These are phyloP conservation scores for Anisodus acutangulus DNA, from an alignment of 257 asterid species.

Conservation along the genomic window DNA sequence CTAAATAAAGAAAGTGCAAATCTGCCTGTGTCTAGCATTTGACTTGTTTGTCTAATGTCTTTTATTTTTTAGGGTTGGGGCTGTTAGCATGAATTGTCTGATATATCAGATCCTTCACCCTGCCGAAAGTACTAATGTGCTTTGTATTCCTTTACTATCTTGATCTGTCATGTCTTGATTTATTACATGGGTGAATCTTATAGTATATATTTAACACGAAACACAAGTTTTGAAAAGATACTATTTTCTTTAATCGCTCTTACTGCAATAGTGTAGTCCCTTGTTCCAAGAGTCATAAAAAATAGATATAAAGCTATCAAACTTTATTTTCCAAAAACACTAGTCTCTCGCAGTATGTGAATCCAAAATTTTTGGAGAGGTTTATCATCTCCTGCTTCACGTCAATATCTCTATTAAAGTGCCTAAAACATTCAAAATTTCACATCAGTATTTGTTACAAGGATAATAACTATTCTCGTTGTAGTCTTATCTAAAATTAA, in stretches of 20 bases:
- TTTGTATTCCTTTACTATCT: conserved; percentile 5
- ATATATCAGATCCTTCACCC: conserved; percentile 17
- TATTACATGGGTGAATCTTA: background rate
- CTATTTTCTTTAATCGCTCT: background rate
- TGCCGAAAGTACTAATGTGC: conserved; percentile 15
- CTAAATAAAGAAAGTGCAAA: background rate
- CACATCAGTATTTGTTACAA: background rate
- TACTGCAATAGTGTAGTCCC: background rate
- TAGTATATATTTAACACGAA: background rate
- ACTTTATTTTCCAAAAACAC: background rate
- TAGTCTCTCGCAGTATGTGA: background rate
- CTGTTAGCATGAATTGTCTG: conserved; percentile 24
- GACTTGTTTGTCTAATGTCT: conserved; percentile 1
- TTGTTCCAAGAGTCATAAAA: background rate
- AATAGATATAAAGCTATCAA: background rate
- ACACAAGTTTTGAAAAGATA: background rate
- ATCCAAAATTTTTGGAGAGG: background rate
- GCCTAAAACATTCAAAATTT: background rate
- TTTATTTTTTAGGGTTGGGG: conserved; percentile 22
- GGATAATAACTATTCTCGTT: background rate
- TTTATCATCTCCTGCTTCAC: background rate
- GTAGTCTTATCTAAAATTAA: conserved; percentile 8
- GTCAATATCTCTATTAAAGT: background rate
- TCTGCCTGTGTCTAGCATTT: conserved; percentile 16
- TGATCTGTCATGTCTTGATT: conserved; percentile 2